These are phyloP conservation scores for Apocynum venetum DNA, from an alignment of 257 asterid species.

Conservation along the genomic window DNA sequence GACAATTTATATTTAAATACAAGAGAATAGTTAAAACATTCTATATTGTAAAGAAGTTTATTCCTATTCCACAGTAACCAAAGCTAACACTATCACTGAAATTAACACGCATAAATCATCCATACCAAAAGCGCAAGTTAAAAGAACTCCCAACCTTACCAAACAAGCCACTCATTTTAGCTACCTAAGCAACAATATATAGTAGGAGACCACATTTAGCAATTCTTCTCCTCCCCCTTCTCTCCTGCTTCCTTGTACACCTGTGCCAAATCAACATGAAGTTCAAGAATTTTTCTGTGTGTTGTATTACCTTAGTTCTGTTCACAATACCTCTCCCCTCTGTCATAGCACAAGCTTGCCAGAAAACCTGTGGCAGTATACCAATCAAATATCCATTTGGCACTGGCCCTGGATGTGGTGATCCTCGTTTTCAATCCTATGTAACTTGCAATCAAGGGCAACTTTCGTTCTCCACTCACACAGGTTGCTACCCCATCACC, in stretches of 20 bases:
- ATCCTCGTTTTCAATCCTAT: conserved; percentile 59
- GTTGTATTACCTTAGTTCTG: conserved; percentile 5
- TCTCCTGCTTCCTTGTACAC: background rate
- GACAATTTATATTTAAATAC: too few species aligned
- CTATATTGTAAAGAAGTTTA: background rate
- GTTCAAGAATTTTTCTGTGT: background rate
- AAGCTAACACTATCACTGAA: background rate
- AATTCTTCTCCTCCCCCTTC: background rate
- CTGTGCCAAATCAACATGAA: background rate
- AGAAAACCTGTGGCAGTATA: conserved; percentile 53
- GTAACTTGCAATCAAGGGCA: conserved; percentile 52
- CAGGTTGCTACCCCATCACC: conserved; percentile 65
- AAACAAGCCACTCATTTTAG: background rate
- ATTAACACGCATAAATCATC: background rate
- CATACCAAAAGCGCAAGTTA: background rate
- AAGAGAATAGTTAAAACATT: too few species aligned
- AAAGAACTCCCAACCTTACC: background rate
- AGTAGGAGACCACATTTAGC: background rate
- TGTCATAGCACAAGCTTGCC: conserved; percentile 51
- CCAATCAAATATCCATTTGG: conserved; percentile 72
- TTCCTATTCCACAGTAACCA: background rate
- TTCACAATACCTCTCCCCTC: conserved; percentile 30
- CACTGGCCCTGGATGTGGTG: conserved; percentile 77
- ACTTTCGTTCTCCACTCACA: conserved; percentile 60
- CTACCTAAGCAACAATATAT: background rate